Evolutionary conservation across 305 asterid genomes (phyloP).

Genomic region (Euphrasia arctica): DNA sequence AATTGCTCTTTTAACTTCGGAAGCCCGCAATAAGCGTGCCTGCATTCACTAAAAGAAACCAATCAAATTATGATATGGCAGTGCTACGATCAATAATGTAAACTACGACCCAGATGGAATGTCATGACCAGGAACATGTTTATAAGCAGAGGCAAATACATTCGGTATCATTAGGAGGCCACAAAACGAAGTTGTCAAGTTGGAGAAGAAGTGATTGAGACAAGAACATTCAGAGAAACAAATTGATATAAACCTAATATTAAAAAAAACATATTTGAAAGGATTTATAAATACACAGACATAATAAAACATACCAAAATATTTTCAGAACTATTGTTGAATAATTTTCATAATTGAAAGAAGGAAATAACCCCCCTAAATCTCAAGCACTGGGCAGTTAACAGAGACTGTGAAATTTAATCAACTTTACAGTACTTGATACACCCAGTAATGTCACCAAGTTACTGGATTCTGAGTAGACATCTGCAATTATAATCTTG

Average conservation of each 20-base stretch:
- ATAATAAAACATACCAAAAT: slow-evolving; percentile 1
- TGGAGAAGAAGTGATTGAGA: slow-evolving; percentile 1
- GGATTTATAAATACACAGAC: slow-evolving; percentile 3
- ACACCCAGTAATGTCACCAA: slow-evolving; percentile 16
- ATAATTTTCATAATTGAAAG: slow-evolving; percentile 7
- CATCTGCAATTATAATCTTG: slow-evolving; percentile 24
- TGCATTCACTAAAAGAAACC: slow-evolving; percentile 92
- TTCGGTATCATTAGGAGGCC: slow-evolving; percentile 9
- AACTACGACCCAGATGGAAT: slow-evolving; percentile 20
- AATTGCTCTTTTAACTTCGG: slow-evolving; percentile 93
- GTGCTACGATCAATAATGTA: slow-evolving; percentile 22
- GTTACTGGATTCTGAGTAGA: slow-evolving; percentile 5
- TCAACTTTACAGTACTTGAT: slow-evolving; percentile 10
- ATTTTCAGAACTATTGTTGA: slow-evolving; percentile 14
- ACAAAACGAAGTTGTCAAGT: not conserved
- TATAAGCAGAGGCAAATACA: slow-evolving; percentile 19
- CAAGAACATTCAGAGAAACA: slow-evolving; percentile 3
- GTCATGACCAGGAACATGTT: slow-evolving; percentile 16
- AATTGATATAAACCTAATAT: not conserved
- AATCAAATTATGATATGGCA: slow-evolving; percentile 70
- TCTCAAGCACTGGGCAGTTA: slow-evolving; percentile 23
- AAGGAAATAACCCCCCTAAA: not conserved
- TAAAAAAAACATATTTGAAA: not conserved
- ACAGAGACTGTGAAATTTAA: slow-evolving; percentile 20
- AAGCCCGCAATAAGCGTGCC: slow-evolving; percentile 90